Conservation (phyloP, 768 basidiomycete species). For the Chiua virens region DNA sequence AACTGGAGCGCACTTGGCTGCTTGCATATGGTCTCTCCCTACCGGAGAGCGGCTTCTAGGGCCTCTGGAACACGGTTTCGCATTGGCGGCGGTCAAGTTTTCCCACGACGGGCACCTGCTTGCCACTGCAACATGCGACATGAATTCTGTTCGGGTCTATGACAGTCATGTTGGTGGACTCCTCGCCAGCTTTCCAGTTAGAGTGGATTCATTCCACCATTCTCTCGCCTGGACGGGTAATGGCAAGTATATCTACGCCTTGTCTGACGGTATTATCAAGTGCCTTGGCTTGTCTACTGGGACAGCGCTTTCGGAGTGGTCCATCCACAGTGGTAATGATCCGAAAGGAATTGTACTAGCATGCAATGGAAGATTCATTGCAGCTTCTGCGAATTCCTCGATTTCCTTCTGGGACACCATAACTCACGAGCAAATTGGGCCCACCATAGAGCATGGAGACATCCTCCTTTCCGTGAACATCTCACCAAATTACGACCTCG, state of each 20-base stretch:
- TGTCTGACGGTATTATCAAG: neutral
- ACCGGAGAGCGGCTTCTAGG: neutral
- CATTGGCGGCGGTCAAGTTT: constrained; percentile 10
- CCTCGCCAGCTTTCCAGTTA: neutral
- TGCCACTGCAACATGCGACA: constrained; percentile 5
- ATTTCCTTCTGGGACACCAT: neutral
- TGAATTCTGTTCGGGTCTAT: constrained; percentile 1
- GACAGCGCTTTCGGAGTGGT: neutral
- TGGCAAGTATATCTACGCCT: constrained; percentile 3
- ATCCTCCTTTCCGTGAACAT: neutral
- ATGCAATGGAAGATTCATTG: neutral
- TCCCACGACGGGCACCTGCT: constrained; percentile 4
- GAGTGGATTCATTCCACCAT: neutral
- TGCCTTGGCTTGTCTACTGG: neutral
- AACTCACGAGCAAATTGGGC: neutral
- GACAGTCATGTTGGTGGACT: neutral
- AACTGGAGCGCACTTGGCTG: neutral
- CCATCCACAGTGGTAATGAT: neutral
- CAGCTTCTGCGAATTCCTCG: neutral
- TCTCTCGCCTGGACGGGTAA: constrained; percentile 6
- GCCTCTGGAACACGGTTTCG: neutral
- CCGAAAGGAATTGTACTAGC: neutral
- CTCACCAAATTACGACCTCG: neutral
- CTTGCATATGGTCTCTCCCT: neutral
- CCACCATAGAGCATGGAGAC: neutral